Base-by-base conservation (phyloP, 331 rosid species). In the Quercus phellos region DNA sequence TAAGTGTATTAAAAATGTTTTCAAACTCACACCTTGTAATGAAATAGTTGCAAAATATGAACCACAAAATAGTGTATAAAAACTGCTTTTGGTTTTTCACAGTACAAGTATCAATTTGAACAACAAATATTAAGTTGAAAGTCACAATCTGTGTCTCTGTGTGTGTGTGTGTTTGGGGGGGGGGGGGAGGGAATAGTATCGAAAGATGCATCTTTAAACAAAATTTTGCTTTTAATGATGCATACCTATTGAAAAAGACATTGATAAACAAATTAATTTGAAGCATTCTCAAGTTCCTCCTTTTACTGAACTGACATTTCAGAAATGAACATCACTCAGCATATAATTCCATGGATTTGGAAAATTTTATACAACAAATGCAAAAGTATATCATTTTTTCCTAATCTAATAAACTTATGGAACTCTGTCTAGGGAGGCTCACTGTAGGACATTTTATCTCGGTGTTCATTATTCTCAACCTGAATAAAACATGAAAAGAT, bases 371-470 rank as follows among this genome's bases (percentile, higher is more conserved):
- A 16, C 21, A 56, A 21, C 12, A 24, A 58, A 10, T 2, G 4
- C 64, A 9, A 2, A 32, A 32, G 10, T 38, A 85, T 88, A 94
- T 96, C 99, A 81, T 87, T 71, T 55, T 85, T 68, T 74, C 90
- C 81, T 58, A 96, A 90, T 81, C 94, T 87, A 74, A 94, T 92
- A 79, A 85, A 87, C 90, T 86, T 88, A 75, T 90, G 97, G 70
- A 94, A 88, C 66, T 90, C 94, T 68, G 94, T 90, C 89, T 85
- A 78, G 16, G 97, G 97, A 85, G 90, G 87, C 67, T 79, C 86
- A 46, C 7, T 50, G 68, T 90, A 92, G 22, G 88, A 7, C 87
- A 92, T 87, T 85, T 86, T 83, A 34, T 92, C 97, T 7, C 88
- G 78, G 34, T 80, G 75, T 82, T 92, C 97, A 66, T 74, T 4